Percentiles rank a stretch among this genome's conserved stretches.
These are phyloP conservation scores for Achaetomiella virescens DNA, from an alignment of 495 filamentous ascomycete species.

Conservation along the genomic window DNA sequence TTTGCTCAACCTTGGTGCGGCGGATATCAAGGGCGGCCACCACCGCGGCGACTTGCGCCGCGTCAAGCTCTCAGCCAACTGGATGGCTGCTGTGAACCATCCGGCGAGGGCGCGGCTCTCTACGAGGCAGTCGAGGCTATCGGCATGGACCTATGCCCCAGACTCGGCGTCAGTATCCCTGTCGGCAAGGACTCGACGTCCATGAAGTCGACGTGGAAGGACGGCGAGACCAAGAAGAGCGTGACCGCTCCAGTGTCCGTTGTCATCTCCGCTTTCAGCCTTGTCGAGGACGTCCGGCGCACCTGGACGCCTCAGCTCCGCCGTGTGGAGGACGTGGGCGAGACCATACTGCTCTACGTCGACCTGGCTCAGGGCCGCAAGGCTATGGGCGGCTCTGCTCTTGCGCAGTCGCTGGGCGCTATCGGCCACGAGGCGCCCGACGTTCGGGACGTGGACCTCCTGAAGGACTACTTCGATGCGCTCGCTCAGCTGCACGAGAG, in stretches of 20 bases:
- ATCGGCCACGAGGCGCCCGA: slow-evolving; percentile 80
- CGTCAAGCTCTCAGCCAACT: slow-evolving; percentile 89
- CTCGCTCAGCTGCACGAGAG: slow-evolving; percentile 78
- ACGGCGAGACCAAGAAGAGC: slow-evolving; percentile 66
- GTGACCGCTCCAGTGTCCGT: slow-evolving; percentile 89
- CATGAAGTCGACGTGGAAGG: slow-evolving; percentile 97
- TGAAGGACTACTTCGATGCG: slow-evolving; percentile 91
- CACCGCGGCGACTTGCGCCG: slow-evolving; percentile 49
- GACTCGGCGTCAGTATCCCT: slow-evolving; percentile 83
- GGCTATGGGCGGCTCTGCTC: slow-evolving; percentile 82
- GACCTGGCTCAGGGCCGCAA: slow-evolving; percentile 74
- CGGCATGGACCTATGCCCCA: slow-evolving; percentile 74
- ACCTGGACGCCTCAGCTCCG: slow-evolving; percentile 93
- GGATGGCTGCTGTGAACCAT: slow-evolving; percentile 95
- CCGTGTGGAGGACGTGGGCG: slow-evolving; percentile 78
- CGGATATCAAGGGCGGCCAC: slow-evolving; percentile 64
- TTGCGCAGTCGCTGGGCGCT: slow-evolving; percentile 87
- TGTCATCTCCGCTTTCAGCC: slow-evolving; percentile 82
- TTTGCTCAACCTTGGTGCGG: slow-evolving; percentile 84
- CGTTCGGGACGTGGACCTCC: slow-evolving; percentile 69
- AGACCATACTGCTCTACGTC: slow-evolving; percentile 83
- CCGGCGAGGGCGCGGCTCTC: slow-evolving; percentile 86
- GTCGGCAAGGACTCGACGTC: slow-evolving; percentile 98
- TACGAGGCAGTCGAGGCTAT: slow-evolving; percentile 94
- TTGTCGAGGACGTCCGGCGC: slow-evolving; percentile 68